Conservation (phyloP, 257 asterid species). For the Schizonepeta tenuifolia region DNA sequence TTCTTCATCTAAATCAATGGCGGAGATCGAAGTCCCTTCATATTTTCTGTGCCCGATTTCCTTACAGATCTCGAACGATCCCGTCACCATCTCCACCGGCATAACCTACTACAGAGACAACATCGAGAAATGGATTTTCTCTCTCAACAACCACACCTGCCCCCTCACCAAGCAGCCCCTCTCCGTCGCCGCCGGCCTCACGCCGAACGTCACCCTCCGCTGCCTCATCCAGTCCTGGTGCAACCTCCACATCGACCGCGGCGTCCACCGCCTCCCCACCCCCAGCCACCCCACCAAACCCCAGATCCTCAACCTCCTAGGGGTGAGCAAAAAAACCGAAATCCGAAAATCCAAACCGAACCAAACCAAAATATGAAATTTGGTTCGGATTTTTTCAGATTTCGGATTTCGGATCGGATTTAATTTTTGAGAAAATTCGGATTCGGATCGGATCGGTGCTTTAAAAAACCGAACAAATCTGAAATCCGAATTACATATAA, state of each 20-base stretch:
- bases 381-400: too few relatives aligned
- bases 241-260: slow-evolving; percentile 57
- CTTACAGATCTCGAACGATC: slow-evolving; percentile 81
- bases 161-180: slow-evolving; percentile 72
- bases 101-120: slow-evolving; percentile 78
- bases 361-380: too few relatives aligned
- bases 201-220: slow-evolving; percentile 80
- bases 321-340: too few relatives aligned
- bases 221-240: slow-evolving; percentile 90
- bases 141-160: slow-evolving; percentile 48
- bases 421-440: too few relatives aligned
- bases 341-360: too few relatives aligned
- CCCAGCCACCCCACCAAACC: slow-evolving; percentile 67
- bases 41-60: slow-evolving; percentile 86
- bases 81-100: slow-evolving; percentile 73
- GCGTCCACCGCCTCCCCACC: slow-evolving; percentile 75
- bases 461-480: too few relatives aligned
- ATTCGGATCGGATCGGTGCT: too few relatives aligned
- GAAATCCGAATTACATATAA: too few relatives aligned
- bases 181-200: slow-evolving; percentile 45
- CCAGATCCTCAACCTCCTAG: slow-evolving; percentile 58
- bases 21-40: slow-evolving; percentile 70
- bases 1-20: slow-evolving; percentile 34
- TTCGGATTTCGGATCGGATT: too few relatives aligned
- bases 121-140: slow-evolving; percentile 79